phyloP scores from a whole-genome alignment of 306 rosid genomes.

The Betula pendula region DNA sequence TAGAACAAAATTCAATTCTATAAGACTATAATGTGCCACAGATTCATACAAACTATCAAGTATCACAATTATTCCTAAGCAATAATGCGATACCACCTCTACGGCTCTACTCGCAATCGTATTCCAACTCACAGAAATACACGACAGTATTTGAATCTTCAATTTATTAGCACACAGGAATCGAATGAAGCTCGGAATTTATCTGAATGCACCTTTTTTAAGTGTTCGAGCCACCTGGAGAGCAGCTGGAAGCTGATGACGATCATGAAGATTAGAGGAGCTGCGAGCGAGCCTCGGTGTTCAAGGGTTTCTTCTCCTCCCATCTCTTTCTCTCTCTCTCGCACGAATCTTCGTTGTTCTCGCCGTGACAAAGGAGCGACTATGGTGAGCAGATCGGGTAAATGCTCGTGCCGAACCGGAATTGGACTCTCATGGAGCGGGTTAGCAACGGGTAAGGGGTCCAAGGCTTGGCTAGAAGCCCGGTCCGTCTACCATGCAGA shows the following conservation, averaged over 20 bases:
- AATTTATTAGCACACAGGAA: no score
- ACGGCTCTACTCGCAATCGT: not conserved
- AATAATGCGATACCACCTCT: not conserved
- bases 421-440: not conserved
- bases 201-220: constrained; percentile 47
- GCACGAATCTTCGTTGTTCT: no score
- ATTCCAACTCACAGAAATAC: not conserved
- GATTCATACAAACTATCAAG: no score
- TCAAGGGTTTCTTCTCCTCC: constrained; percentile 37
- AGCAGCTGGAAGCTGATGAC: constrained; percentile 61
- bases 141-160: not conserved
- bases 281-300: constrained; percentile 50
- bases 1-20: no score
- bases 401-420: no score
- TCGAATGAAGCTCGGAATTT: not conserved
- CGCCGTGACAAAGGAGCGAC: no score
- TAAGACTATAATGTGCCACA: no score
- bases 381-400: no score
- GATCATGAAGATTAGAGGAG: constrained; percentile 57
- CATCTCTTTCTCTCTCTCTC: constrained; percentile 10
- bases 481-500: not conserved
- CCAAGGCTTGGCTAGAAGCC: not conserved
- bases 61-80: not conserved
- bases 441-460: not conserved
- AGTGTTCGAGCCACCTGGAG: constrained; percentile 49